phyloP scores from a whole-genome alignment of 805 yeast genomes.

The Ogataea nakhonphanomensis region DNA sequence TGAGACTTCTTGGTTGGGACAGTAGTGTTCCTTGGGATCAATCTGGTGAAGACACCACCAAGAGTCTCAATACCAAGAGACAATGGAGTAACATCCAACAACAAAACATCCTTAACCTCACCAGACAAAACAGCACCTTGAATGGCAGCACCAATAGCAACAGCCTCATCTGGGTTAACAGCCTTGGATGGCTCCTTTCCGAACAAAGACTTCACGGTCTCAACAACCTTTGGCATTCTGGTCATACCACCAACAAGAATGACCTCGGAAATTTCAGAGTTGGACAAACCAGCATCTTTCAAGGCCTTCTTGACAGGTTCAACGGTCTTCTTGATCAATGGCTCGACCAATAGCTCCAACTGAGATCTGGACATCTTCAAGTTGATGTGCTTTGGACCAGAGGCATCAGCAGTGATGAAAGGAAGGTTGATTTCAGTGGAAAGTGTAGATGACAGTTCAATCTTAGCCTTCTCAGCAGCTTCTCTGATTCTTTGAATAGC shows the following conservation, averaged over 20 bases:
- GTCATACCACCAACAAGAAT: conserved; percentile 88
- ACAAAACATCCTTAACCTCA: conserved; percentile 71
- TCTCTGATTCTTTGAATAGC: conserved; percentile 76
- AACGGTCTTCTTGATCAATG: conserved; percentile 62
- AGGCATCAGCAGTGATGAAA: conserved; percentile 51
- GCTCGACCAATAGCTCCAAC: conserved; percentile 62
- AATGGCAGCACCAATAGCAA: conserved; percentile 85
- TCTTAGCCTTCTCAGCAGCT: conserved; percentile 75
- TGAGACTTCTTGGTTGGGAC: conserved; percentile 96
- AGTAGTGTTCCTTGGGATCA: conserved; percentile 90
- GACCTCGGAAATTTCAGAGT: conserved; percentile 68
- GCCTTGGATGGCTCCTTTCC: conserved; percentile 64
- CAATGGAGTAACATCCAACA: conserved; percentile 81
- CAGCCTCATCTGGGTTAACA: conserved; percentile 92
- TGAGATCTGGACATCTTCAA: conserved; percentile 60
- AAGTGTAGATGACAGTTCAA: conserved; percentile 65
- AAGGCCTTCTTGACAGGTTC: conserved; percentile 73
- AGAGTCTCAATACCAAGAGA: conserved; percentile 95
- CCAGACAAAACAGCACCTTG: conserved; percentile 87
- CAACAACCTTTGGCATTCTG: conserved; percentile 77
- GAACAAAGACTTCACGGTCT: conserved; percentile 56
- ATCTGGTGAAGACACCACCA: conserved; percentile 95
- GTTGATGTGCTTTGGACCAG: conserved; percentile 56
- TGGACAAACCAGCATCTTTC: conserved; percentile 65
- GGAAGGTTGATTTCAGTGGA: conserved; percentile 66